Evolutionary conservation across 768 basidiomycete genomes (phyloP).

Genomic region (Hortiboletus campestris): DNA sequence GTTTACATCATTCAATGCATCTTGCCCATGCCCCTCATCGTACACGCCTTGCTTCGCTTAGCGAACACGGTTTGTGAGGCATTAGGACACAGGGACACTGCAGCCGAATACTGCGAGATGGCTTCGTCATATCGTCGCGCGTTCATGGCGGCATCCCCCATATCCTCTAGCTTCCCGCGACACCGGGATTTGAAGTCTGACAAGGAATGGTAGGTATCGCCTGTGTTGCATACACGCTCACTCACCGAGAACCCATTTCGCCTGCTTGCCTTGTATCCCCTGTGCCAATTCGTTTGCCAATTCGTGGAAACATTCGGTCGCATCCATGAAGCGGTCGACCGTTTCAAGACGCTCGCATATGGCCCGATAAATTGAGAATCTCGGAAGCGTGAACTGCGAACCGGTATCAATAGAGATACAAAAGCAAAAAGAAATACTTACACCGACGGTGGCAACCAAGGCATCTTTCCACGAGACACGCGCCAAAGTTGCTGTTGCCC

Average conservation of each 20-base stretch:
- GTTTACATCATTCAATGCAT: background rate
- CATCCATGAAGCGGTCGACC: background rate
- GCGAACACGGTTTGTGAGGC: background rate
- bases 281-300: background rate
- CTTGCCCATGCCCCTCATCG: background rate
- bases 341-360: background rate
- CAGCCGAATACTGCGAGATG: background rate
- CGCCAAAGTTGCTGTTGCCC: background rate
- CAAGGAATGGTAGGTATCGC: background rate
- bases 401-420: background rate
- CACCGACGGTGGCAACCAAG: background rate
- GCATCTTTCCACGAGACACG: background rate
- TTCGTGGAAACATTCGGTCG: background rate
- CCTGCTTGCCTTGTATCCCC: background rate
- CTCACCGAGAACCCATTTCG: background rate
- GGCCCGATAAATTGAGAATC: background rate
- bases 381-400: background rate
- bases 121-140: background rate
- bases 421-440: background rate
- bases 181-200: background rate
- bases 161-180: background rate
- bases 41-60: background rate
- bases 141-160: background rate
- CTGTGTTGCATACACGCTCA: too few species aligned
- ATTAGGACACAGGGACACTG: background rate